Percentiles rank a stretch among this genome's conserved stretches.
Conservation (phyloP, 345 rosid genomes). For the Euphorbia pulcherrima region DNA sequence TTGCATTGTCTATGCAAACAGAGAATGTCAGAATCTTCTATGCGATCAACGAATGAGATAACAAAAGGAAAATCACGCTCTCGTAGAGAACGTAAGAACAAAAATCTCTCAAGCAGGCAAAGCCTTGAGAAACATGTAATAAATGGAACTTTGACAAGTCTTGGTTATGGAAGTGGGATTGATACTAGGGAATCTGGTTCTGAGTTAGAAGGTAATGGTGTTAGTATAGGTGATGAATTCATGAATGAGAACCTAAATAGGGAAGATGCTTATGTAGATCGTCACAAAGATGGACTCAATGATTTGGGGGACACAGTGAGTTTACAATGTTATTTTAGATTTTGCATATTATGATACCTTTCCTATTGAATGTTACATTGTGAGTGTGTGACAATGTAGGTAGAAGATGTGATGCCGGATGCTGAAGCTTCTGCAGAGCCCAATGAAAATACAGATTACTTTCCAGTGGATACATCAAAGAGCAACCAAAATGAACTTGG, state of each 20-base stretch:
- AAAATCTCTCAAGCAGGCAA: constrained; percentile 47
- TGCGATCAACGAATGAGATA: constrained; percentile 28
- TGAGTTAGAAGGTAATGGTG: constrained; percentile 21
- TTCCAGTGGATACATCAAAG: constrained; percentile 20
- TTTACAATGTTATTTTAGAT: constrained; percentile 15
- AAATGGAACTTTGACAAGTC: constrained; percentile 24
- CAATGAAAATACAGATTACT: constrained; percentile 23
- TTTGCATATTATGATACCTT: constrained; percentile 19
- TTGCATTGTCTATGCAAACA: constrained; percentile 23
- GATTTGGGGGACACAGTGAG: constrained; percentile 36
- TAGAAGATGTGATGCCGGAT: constrained; percentile 32
- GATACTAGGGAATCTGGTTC: constrained; percentile 26
- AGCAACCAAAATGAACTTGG: constrained; percentile 37
- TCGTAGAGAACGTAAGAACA: constrained; percentile 30
- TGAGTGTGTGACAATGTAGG: constrained; percentile 29
- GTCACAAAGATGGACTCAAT: constrained; percentile 25
- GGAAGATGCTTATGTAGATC: constrained; percentile 26
- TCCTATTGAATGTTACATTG: constrained; percentile 16
- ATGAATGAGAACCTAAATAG: constrained; percentile 30
- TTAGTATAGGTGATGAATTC: constrained; percentile 17
- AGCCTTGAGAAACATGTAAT: constrained; percentile 46
- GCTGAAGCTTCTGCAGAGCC: constrained; percentile 27
- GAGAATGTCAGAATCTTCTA: constrained; percentile 33
- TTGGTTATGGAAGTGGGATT: constrained; percentile 26
- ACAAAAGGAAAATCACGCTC: constrained; percentile 28